Evolutionary conservation across 1,284 basidiomycete species (phyloP).

Genomic region (Tilletia walkeri): DNA sequence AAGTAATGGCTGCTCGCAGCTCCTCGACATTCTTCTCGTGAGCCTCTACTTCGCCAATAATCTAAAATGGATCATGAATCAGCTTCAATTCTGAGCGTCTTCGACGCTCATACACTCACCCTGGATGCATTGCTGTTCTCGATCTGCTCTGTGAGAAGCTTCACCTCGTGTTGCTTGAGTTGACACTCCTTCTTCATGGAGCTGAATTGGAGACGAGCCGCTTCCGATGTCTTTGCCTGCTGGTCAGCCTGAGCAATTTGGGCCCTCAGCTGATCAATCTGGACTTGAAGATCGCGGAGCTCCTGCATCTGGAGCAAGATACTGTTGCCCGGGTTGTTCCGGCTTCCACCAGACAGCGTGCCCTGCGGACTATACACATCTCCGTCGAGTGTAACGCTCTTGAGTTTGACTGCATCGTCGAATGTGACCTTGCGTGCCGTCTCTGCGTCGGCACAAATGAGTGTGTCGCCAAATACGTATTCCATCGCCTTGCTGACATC

Average conservation of each 20-base stretch:
- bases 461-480: slow-evolving; percentile 88
- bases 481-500: slow-evolving; percentile 86
- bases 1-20: slow-evolving; percentile 67
- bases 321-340: slow-evolving; percentile 69
- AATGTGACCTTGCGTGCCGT: slow-evolving; percentile 89
- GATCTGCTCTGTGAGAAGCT: slow-evolving; percentile 78
- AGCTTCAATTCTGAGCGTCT: background rate
- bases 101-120: slow-evolving; percentile 60
- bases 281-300: slow-evolving; percentile 66
- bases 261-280: slow-evolving; percentile 64
- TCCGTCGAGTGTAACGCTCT: slow-evolving; percentile 88
- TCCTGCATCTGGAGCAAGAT: slow-evolving; percentile 83
- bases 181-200: slow-evolving; percentile 72
- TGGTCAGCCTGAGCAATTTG: slow-evolving; percentile 63
- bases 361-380: slow-evolving; percentile 97
- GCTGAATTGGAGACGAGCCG: slow-evolving; percentile 62
- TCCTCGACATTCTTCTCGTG: slow-evolving; percentile 69
- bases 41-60: slow-evolving; percentile 75
- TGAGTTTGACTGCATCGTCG: slow-evolving; percentile 68
- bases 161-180: slow-evolving; percentile 82
- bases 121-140: slow-evolving; percentile 82
- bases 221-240: slow-evolving; percentile 11
- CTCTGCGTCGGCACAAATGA: slow-evolving; percentile 85
- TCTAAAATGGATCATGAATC: slow-evolving; percentile 58
- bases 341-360: slow-evolving; percentile 85